These are phyloP conservation scores for Penicillium nordicum DNA, from an alignment of 2,329 filamentous ascomycete species.

Conservation along the genomic window DNA sequence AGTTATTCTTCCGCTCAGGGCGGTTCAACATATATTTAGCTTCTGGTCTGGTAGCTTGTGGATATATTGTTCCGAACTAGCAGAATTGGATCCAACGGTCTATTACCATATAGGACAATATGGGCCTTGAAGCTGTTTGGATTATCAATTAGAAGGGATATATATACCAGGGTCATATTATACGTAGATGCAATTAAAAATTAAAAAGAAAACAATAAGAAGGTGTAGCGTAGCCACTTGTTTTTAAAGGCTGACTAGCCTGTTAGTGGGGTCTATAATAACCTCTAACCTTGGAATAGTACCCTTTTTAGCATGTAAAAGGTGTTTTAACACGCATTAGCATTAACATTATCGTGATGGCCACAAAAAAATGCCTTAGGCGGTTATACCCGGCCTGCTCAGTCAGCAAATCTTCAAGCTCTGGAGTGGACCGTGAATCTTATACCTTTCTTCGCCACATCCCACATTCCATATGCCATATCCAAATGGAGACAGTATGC, in stretches of 20 bases:
- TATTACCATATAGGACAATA: background rate
- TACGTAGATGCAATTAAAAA: background rate
- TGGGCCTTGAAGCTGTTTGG: background rate
- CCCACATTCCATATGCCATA: background rate
- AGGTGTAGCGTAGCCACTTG: no score
- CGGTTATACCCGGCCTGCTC: background rate
- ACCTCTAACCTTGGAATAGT: no score
- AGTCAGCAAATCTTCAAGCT: conserved; percentile 3
- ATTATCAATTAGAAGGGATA: background rate
- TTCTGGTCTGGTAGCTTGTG: background rate
- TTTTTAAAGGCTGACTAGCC: background rate
- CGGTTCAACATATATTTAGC: background rate
- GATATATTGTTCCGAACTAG: background rate
- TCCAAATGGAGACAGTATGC: conserved; percentile 6
- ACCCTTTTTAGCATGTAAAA: no score
- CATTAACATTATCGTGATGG: background rate
- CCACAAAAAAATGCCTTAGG: background rate
- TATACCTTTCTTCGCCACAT: background rate
- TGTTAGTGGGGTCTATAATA: background rate
- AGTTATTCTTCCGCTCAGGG: background rate
- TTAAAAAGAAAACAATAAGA: background rate
- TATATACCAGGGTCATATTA: background rate
- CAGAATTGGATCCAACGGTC: background rate
- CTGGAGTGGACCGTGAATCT: background rate
- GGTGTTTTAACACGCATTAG: background rate